phyloP scores from a whole-genome alignment of 2,329 filamentous ascomycete genomes.

The Trichoderma afroharzianum region DNA sequence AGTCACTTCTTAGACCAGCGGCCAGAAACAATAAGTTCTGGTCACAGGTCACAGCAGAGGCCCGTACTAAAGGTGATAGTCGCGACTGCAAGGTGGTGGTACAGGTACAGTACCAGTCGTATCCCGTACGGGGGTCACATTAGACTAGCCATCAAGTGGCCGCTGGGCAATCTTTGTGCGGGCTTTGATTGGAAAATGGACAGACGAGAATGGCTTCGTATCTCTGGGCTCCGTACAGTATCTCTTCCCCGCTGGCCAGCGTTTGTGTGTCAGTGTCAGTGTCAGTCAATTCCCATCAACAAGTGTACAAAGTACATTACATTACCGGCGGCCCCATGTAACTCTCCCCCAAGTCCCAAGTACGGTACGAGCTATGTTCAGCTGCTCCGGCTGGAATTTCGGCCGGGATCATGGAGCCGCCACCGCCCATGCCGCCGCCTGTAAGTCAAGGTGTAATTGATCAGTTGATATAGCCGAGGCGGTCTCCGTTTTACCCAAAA shows the following conservation, averaged over 20 bases:
- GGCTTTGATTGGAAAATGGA: not conserved
- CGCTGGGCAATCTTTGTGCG: not conserved
- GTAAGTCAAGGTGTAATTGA: not conserved
- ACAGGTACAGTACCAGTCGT: not conserved
- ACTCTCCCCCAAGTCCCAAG: not conserved
- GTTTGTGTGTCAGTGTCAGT: not conserved
- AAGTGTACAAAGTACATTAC: not conserved
- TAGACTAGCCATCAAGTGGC: not conserved
- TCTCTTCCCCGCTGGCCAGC: not conserved
- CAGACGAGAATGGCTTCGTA: not conserved
- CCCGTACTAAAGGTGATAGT: not conserved
- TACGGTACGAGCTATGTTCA: not conserved
- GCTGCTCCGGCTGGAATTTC: not conserved
- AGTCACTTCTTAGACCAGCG: not conserved
- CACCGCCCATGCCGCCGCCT: not conserved
- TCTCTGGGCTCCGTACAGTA: not conserved
- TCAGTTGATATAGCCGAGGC: not conserved
- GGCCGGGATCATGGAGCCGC: not conserved
- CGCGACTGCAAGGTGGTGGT: not conserved
- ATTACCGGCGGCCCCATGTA: not conserved
- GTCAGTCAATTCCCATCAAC: not conserved
- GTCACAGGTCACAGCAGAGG: not conserved
- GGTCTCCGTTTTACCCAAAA: not conserved
- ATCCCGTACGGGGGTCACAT: not conserved
- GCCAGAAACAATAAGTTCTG: not conserved